Evolutionary conservation across 768 basidiomycete genomes (phyloP), one percentile per base, ranked within the genome.

Genomic region (Jaapia argillacea): DNA sequence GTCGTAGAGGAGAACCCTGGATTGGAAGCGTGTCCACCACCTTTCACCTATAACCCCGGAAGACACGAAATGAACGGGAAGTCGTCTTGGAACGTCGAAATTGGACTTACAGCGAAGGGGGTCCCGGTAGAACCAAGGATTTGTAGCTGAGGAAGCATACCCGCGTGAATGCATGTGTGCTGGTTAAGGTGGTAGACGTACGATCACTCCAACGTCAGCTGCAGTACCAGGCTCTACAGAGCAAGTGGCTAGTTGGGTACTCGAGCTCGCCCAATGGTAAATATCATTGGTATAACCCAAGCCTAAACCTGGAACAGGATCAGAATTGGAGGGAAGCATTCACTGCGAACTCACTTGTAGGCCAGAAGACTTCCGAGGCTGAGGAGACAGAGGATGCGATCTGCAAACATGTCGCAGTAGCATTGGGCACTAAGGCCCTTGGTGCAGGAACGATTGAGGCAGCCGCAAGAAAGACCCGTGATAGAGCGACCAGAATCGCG

Each of bases 221-320:
- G 69, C 59, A 1, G 66, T 74, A 6, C 71, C 74, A 2, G 79
- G 79, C 49, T 79, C 74, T 6, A 82, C 77, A 6, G 71, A 69
- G 52, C 79, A 82, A 2, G 64, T 57, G 0, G 79, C 52, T 1
- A 42, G 1, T 43, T 76, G 66, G 0, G 63, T 52, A 48, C 72
- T 77, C 3, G 75, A 75, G 20, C 56, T 56, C 0, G 72, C 69
- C 72, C 72, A 80, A 45, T 80, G 75, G 2, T 48, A 40, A 18
- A 74, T 65, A 45, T 71, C 76, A 12, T 59, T 53, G 0, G 27
- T 26, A 44, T 76, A 81, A 16, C 56, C 10, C n/a, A n/a, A n/a
- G n/a, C n/a, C n/a, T n/a, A n/a, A n/a, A n/a, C n/a, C n/a, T n/a
- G n/a, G n/a, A n/a, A n/a, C n/a, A n/a, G n/a, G n/a, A n/a, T n/a